phyloP scores from a whole-genome alignment of 352 stramenopile genomes.

The Phytophthora capsici region DNA sequence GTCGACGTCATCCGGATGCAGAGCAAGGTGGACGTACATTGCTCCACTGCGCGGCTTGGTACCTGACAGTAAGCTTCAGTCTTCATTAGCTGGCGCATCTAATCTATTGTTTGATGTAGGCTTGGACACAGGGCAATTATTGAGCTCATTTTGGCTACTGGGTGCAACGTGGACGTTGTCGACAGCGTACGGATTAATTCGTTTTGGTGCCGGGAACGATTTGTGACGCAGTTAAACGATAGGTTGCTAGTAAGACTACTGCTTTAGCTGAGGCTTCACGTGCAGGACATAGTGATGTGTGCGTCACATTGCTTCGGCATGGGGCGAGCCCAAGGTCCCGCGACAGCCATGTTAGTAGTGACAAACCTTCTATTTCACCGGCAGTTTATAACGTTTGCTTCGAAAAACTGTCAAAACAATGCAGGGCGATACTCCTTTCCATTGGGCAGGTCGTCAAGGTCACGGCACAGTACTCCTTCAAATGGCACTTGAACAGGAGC shows the following conservation, averaged over 20 bases:
- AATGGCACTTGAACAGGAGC: constrained; percentile 52
- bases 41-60: constrained; percentile 75
- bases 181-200: constrained; percentile 47
- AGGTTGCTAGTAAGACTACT: constrained; percentile 60
- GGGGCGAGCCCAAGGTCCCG: constrained; percentile 49
- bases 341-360: constrained; percentile 42
- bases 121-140: constrained; percentile 37
- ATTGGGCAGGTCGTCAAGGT: constrained; percentile 65
- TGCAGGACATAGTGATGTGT: constrained; percentile 53
- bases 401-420: neutral
- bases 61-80: neutral
- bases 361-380: too few species aligned
- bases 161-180: constrained; percentile 55
- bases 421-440: constrained; percentile 75
- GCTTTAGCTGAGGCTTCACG: constrained; percentile 68
- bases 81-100: neutral
- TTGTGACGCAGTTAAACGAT: neutral
- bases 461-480: constrained; percentile 59
- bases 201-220: neutral
- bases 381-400: neutral
- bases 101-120: constrained; percentile 21
- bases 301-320: constrained; percentile 50
- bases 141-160: constrained; percentile 51
- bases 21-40: constrained; percentile 65
- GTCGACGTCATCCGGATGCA: constrained; percentile 44